phyloP scores from a whole-genome alignment of 2,329 filamentous ascomycete genomes.

The Pseudocercospora fijiensis region DNA sequence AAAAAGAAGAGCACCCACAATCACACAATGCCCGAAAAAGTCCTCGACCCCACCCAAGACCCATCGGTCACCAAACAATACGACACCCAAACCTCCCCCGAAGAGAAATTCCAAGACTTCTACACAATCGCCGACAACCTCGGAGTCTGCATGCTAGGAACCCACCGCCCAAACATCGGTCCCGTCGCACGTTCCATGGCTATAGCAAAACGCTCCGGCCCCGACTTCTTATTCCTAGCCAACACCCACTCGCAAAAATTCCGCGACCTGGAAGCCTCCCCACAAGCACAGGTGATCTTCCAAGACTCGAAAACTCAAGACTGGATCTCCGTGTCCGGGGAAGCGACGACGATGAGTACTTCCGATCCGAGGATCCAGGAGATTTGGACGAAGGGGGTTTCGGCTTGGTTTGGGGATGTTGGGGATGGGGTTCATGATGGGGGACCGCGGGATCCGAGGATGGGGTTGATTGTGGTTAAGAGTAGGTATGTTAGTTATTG shows the following conservation, averaged over 20 bases:
- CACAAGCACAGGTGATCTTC: constrained; percentile 47
- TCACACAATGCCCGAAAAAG: constrained; percentile 46
- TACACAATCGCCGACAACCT: constrained; percentile 49
- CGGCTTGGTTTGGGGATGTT: constrained; percentile 53
- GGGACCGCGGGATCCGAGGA: constrained; percentile 48
- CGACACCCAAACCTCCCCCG: constrained; percentile 45
- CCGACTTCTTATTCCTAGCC: constrained; percentile 53
- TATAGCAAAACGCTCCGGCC: constrained; percentile 56
- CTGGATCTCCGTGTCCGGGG: constrained; percentile 50
- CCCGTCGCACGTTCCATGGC: constrained; percentile 52
- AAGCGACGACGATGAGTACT: constrained; percentile 43
- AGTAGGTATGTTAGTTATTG: constrained; percentile 37
- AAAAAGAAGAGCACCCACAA: constrained; percentile 17
- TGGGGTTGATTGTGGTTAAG: constrained; percentile 40
- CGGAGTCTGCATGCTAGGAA: constrained; percentile 47
- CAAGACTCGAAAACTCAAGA: constrained; percentile 49
- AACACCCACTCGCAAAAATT: constrained; percentile 52
- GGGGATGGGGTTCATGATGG: constrained; percentile 52
- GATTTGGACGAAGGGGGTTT: constrained; percentile 42
- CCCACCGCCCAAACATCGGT: constrained; percentile 45
- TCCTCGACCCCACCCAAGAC: constrained; percentile 45
- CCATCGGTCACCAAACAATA: constrained; percentile 53
- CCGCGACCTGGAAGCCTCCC: constrained; percentile 46
- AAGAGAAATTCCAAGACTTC: constrained; percentile 50
- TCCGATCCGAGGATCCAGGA: constrained; percentile 52